Evolutionary conservation across 495 filamentous ascomycete species (phyloP), one percentile per base, ranked within the genome.

Genomic region (Hypoxylon lienhwacheense): DNA sequence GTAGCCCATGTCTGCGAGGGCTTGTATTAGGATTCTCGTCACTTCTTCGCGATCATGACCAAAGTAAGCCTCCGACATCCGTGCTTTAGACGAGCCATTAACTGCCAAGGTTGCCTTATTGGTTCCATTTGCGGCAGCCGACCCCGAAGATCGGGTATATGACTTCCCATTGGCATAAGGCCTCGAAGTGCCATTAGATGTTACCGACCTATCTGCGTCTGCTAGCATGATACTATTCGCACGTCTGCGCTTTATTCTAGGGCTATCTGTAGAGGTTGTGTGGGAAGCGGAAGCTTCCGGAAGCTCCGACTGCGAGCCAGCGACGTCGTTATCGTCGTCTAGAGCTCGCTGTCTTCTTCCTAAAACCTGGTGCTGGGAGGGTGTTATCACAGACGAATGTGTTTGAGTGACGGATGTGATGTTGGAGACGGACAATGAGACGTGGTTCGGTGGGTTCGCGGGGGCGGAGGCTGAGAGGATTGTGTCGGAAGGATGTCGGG

Each of bases 31-130:
- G 43, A 99, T 88, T 42, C 93, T 79, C 5, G 93, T 93, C 7
- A 97, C 85, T 71, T 99, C 91, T 73, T 95, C 92, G 64, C 90
- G 85, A 66, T 91, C 85, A 66, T 99, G 92, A 15, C 90, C 91
- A 56, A 82, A 86, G 53, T 80, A 82, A 0, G 55, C 65, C 7
- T 60, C 52, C 5, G 61, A 47, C 16, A 19, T 34, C 15, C 44
- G 63, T 25, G 35, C 41, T 34, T 60, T 67, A 5, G 71, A 65
- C 4, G 71, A 66, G 3, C 75, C 71, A 55, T 77, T 78, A 21
- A 66, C 39, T n/a, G 59, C 19, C 35, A 52, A 67, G 24, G 57
- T 47, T 15, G 55, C 44, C 50, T 72, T 74, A 14, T 63, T 62
- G 10, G 68, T 63, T 22, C 75, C 72, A 55, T 76, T 77, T 15